A percentile compares a stretch with the other conserved stretches of the same genome.
Conservation (phyloP, 208 protist genomes). For the Leishmania tropica region DNA sequence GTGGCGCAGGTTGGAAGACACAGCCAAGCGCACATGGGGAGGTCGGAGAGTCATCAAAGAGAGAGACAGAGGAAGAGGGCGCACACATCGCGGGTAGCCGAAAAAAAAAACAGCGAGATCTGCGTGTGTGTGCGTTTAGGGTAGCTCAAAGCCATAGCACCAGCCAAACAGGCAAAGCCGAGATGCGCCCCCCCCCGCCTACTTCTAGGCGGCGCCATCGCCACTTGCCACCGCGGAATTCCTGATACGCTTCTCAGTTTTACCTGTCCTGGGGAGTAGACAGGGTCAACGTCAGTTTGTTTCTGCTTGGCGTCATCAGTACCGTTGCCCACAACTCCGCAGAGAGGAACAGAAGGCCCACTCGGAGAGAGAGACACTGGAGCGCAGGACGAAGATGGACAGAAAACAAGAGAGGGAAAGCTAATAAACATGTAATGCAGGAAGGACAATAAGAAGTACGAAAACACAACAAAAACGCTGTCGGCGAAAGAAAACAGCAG, state of each 20-base stretch:
- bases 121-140: neutral
- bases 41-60: neutral
- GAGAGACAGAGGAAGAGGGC: neutral
- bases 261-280: neutral
- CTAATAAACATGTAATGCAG: neutral
- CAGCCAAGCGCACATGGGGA: neutral
- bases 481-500: neutral
- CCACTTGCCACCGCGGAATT: neutral
- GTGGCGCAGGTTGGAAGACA: neutral
- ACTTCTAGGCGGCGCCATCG: neutral
- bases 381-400: neutral
- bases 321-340: neutral
- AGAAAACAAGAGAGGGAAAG: constrained; percentile 4
- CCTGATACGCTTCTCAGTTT: too few species aligned
- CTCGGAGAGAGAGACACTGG: constrained; percentile 6
- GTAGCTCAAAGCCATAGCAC: neutral
- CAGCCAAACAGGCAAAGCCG: neutral
- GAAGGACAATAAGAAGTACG: constrained; percentile 11
- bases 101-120: neutral
- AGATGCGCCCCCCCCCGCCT: neutral
- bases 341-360: neutral
- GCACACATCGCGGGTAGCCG: neutral
- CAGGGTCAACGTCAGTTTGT: neutral
- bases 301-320: neutral
- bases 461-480: neutral